Evolutionary conservation across 768 basidiomycete genomes (phyloP), one percentile per base, ranked within the genome.

Genomic region (Hygrophoropsis aurantiaca): DNA sequence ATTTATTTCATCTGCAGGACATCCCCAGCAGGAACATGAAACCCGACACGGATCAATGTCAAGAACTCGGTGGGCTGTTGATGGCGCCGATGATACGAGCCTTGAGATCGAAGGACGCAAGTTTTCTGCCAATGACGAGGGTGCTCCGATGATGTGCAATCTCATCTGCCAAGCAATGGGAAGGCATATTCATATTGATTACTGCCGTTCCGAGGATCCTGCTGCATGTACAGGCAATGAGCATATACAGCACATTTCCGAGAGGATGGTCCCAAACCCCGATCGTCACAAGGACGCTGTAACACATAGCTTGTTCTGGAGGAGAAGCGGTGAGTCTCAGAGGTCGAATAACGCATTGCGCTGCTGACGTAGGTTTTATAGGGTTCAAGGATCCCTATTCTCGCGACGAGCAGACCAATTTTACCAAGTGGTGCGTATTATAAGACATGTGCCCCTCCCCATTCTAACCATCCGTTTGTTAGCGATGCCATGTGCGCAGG

Each of bases 321-420:
- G 72, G 49, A 72, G 82, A n/a, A 72, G 72, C 50, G 84, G 82
- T 81, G 45, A 24, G 71, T 60, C 20, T 10, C 20, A 25, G 1
- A 11, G 10, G 16, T 7, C 13, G 7, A 30, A 7, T 30, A 6
- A 13, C 27, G 27, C 27, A 6, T 13, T 13, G 27, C 27, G 27
- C 13, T 30, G 6, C 27, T 30, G 13, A n/a, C 18, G 11, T 21
- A 5, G 7, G 9, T 21, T 26, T 32, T 35, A 11, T 40, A 81
- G 81, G 77, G 9, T 84, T 83, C 66, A 80, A 75, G 68, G 81
- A 84, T 56, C 82, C 82, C 0, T 84, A 84, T 49, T 74, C 80
- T 18, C 70, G 69, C n/a, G 79, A 81, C 33, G 80, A 83, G 41
- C 77, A 77, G 53, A 42, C 67, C 1, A 72, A 74, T 39, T 84